Percentiles rank a stretch among this genome's conserved stretches.
These are phyloP conservation scores for Cladophialophora carrionii DNA, from an alignment of 2,329 filamentous ascomycete genomes.

Conservation along the genomic window DNA sequence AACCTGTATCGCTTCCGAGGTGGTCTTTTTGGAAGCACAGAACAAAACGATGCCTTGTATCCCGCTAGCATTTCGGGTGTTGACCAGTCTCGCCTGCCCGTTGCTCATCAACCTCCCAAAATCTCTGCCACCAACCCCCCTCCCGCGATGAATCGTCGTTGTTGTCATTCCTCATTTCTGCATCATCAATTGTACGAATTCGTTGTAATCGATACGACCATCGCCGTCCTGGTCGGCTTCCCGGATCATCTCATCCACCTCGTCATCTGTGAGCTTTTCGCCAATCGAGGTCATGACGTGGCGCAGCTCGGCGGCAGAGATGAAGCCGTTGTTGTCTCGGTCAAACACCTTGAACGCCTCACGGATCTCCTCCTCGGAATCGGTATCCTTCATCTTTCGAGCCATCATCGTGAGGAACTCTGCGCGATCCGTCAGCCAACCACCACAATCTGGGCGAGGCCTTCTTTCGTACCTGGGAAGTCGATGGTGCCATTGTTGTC, in stretches of 20 bases:
- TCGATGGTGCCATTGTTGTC: conserved; percentile 93
- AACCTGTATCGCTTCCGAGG: conserved; percentile 4
- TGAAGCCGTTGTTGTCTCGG: conserved; percentile 89
- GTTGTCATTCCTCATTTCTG: conserved; percentile 69
- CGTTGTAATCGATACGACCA: conserved; percentile 88
- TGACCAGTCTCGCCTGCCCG: background rate
- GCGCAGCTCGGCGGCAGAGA: conserved; percentile 82
- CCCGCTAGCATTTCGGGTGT: conserved; percentile 2
- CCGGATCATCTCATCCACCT: conserved; percentile 91
- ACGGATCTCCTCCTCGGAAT: conserved; percentile 87
- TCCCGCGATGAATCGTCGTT: conserved; percentile 6
- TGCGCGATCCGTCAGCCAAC: conserved; percentile 44
- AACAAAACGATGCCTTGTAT: conserved; percentile 9
- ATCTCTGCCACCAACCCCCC: conserved; percentile 5
- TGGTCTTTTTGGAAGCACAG: conserved; percentile 3
- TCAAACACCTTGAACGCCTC: conserved; percentile 91
- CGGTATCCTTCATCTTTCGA: conserved; percentile 91
- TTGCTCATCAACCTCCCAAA: conserved; percentile 10
- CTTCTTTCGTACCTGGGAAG: conserved; percentile 72
- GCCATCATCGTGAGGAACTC: conserved; percentile 95
- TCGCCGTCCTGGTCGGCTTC: conserved; percentile 89
- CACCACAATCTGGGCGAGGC: background rate
- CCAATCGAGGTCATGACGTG: conserved; percentile 92
- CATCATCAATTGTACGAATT: conserved; percentile 95
- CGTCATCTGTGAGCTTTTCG: conserved; percentile 87